A percentile compares a stretch with the other conserved stretches of the same genome.
phyloP scores from a whole-genome alignment of 371 early-diverging fungal species.

The Sporodiniella umbellata region DNA sequence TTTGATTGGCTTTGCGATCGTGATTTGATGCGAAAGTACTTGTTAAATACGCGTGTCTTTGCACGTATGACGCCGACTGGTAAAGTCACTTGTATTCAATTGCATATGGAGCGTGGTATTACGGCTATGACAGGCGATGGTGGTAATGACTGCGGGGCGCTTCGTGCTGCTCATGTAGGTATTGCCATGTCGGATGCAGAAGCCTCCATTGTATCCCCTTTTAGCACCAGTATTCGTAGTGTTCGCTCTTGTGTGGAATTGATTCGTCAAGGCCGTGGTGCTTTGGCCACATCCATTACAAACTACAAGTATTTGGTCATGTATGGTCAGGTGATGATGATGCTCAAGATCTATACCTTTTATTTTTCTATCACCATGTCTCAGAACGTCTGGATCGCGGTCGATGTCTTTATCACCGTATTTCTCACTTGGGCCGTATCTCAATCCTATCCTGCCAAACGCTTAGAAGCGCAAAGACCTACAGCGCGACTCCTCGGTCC shows the following conservation, averaged over 20 bases:
- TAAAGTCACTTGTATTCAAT: conserved; percentile 70
- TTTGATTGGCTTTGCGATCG: conserved; percentile 50
- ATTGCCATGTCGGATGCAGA: conserved; percentile 86
- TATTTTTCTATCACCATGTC: conserved; percentile 56
- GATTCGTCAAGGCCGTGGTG: conserved; percentile 70
- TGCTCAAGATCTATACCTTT: conserved; percentile 59
- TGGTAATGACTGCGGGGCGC: conserved; percentile 94
- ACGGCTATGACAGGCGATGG: conserved; percentile 96
- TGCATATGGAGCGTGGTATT: conserved; percentile 72
- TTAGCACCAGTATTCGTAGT: conserved; percentile 68
- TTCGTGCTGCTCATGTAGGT: conserved; percentile 90
- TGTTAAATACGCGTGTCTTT: conserved; percentile 65
- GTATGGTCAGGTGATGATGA: conserved; percentile 76
- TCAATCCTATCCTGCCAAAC: conserved; percentile 51
- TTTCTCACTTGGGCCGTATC: conserved; percentile 67
- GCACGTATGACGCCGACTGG: conserved; percentile 78
- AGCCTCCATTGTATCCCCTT: conserved; percentile 85
- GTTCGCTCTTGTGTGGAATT: conserved; percentile 73
- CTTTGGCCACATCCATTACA: conserved; percentile 74
- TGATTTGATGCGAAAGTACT: conserved; percentile 44
- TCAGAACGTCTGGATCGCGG: conserved; percentile 66
- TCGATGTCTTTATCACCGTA: conserved; percentile 69
- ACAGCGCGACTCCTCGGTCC: conserved; percentile 69
- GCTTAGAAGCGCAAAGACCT: conserved; percentile 58
- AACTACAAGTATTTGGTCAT: conserved; percentile 71